These are phyloP conservation scores for Metroxylon sagu DNA, from an alignment of 176 grass and related monocot genomes.

Conservation along the genomic window DNA sequence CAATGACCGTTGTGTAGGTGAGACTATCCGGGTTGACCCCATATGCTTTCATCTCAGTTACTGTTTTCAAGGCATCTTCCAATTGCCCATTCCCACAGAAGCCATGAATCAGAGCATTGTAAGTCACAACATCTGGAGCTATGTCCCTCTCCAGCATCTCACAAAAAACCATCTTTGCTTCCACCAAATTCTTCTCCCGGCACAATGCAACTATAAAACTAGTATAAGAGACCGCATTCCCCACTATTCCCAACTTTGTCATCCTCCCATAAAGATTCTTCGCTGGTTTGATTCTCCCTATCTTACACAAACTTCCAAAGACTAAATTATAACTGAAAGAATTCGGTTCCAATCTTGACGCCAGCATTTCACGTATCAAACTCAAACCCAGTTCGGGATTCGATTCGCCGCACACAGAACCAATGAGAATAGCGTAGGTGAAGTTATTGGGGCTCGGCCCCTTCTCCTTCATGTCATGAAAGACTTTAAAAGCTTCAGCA, in stretches of 20 bases:
- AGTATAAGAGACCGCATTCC: conserved; percentile 1
- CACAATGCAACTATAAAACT: conserved; percentile 7
- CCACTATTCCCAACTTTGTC: conserved; percentile 6
- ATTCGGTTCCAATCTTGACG: conserved; percentile 4
- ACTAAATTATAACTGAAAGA: neutral
- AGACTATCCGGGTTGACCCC: neutral
- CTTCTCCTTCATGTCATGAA: neutral
- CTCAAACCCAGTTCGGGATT: neutral
- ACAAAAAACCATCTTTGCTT: conserved; percentile 3
- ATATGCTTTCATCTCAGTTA: neutral
- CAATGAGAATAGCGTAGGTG: conserved; percentile 12
- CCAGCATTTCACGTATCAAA: conserved; percentile 3
- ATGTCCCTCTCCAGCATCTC: conserved; percentile 8
- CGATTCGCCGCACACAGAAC: neutral
- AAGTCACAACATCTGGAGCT: conserved; percentile 2
- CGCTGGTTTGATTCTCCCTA: neutral
- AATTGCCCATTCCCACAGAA: neutral
- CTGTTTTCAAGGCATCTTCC: neutral
- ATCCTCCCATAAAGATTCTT: conserved; percentile 6
- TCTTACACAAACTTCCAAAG: neutral
- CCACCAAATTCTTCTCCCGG: neutral
- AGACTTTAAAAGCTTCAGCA: neutral
- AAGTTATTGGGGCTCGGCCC: neutral
- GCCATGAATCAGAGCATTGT: conserved; percentile 9
- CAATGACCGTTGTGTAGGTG: neutral